These are phyloP conservation scores for Firmiana major DNA, from an alignment of 345 rosid species.

Conservation along the genomic window DNA sequence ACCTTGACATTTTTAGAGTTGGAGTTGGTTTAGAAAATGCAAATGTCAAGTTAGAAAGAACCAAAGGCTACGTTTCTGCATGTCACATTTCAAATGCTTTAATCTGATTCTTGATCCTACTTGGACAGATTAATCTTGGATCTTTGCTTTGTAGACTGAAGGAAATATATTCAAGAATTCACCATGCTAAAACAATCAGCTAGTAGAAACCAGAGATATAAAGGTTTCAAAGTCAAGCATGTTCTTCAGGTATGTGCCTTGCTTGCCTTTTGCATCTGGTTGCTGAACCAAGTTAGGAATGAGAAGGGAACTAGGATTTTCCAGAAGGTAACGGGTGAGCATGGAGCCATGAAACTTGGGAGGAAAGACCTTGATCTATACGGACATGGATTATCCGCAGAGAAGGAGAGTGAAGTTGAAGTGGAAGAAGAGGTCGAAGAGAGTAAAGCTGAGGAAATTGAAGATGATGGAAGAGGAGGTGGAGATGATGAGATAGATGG, in stretches of 20 bases:
- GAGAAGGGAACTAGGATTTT: constrained; percentile 9
- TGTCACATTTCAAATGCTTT: background rate
- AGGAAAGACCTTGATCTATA: constrained; percentile 42
- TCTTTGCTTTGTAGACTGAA: constrained; percentile 2
- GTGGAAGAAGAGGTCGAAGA: constrained; percentile 24
- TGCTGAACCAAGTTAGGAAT: constrained; percentile 50
- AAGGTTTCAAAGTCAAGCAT: constrained; percentile 59
- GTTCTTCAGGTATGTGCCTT: constrained; percentile 46
- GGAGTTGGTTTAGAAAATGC: background rate
- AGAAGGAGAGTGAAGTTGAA: constrained; percentile 19
- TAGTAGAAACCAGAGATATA: constrained; percentile 30
- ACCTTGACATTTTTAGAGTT: background rate
- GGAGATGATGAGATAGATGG: constrained; percentile 50
- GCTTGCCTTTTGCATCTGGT: constrained; percentile 50
- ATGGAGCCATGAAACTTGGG: constrained; percentile 33
- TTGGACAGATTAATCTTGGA: background rate
- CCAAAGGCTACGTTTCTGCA: background rate
- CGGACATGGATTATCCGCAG: constrained; percentile 2
- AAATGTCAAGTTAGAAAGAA: background rate
- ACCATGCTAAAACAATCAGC: constrained; percentile 42
- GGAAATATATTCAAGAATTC: background rate
- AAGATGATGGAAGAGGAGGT: constrained; percentile 37
- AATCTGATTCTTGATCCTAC: background rate
- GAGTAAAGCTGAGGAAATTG: constrained; percentile 18
- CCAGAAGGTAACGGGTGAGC: background rate